These are phyloP conservation scores for Xylariaceae sp. DNA, from an alignment of 2,329 filamentous ascomycete genomes.

Conservation along the genomic window DNA sequence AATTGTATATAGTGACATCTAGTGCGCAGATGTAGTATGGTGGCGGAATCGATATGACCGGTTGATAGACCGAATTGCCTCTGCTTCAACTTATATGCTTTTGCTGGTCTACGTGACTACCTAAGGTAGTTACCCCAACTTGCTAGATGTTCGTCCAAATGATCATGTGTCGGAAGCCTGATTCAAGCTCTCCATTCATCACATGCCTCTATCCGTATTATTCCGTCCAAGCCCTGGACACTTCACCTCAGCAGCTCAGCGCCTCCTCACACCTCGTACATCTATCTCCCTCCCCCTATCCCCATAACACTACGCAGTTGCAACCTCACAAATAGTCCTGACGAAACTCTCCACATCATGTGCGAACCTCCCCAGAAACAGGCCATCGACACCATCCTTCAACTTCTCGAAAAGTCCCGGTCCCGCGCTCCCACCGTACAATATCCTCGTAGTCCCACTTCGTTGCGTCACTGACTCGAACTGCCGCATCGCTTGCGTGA, in stretches of 20 bases:
- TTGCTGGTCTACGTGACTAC: neutral
- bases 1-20: conserved; percentile 10
- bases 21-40: conserved; percentile 2
- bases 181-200: no score
- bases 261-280: neutral
- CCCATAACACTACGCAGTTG: conserved; percentile 34
- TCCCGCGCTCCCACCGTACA: conserved; percentile 82
- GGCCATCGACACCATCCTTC: conserved; percentile 67
- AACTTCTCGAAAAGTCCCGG: conserved; percentile 70
- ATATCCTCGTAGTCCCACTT: conserved; percentile 58
- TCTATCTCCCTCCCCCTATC: neutral
- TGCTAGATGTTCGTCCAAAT: no score
- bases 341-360: conserved; percentile 71
- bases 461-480: conserved; percentile 46
- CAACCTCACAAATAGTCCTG: conserved; percentile 69
- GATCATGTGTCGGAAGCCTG: no score
- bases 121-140: no score
- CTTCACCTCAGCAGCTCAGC: neutral
- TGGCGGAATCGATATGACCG: conserved; percentile 1
- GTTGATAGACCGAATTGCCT: neutral
- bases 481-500: conserved; percentile 60
- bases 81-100: neutral
- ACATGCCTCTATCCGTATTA: no score
- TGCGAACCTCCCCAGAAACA: conserved; percentile 78
- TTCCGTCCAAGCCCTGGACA: no score